Conservation (phyloP, 805 yeast genomes). For the Sugiyamaella lignohabitans region DNA sequence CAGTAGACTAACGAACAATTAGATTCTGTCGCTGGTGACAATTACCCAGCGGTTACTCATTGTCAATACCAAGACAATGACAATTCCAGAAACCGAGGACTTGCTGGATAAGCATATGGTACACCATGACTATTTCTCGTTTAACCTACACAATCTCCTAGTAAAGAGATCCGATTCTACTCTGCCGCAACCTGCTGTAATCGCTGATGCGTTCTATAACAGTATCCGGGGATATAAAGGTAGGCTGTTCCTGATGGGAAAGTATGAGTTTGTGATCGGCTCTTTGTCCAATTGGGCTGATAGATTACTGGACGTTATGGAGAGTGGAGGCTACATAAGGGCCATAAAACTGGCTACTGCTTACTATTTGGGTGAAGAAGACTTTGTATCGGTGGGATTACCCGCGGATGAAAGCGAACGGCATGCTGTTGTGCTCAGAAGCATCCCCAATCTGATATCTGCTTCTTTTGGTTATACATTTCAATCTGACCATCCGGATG, state of each 20-base stretch:
- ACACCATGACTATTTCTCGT: slow-evolving; percentile 30
- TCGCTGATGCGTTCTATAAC: slow-evolving; percentile 32
- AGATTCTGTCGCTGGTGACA: slow-evolving; percentile 39
- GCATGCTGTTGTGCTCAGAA: slow-evolving; percentile 43
- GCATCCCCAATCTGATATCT: slow-evolving; percentile 51
- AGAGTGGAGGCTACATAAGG: slow-evolving; percentile 41
- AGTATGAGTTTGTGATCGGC: slow-evolving; percentile 50
- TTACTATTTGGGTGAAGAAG: slow-evolving; percentile 47
- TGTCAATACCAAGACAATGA: slow-evolving; percentile 37
- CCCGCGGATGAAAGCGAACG: slow-evolving; percentile 44
- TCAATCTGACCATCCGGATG: slow-evolving; percentile 24
- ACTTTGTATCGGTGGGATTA: slow-evolving; percentile 49
- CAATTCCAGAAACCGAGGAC: slow-evolving; percentile 34
- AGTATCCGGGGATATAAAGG: slow-evolving; percentile 39
- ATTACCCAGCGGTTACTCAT: slow-evolving; percentile 41
- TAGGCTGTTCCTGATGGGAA: slow-evolving; percentile 47
- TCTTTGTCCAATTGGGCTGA: slow-evolving; percentile 67
- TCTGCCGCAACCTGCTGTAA: slow-evolving; percentile 23
- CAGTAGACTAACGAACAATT: slow-evolving; percentile 10
- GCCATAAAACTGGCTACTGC: slow-evolving; percentile 53
- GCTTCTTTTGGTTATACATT: slow-evolving; percentile 45
- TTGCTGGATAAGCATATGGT: slow-evolving; percentile 37
- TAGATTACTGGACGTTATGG: slow-evolving; percentile 42
- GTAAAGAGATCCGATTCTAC: slow-evolving; percentile 17
- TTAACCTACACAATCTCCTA: slow-evolving; percentile 16